These are phyloP conservation scores for Coniochaeta sp. DNA, from an alignment of 2,329 filamentous ascomycete genomes.

Conservation along the genomic window DNA sequence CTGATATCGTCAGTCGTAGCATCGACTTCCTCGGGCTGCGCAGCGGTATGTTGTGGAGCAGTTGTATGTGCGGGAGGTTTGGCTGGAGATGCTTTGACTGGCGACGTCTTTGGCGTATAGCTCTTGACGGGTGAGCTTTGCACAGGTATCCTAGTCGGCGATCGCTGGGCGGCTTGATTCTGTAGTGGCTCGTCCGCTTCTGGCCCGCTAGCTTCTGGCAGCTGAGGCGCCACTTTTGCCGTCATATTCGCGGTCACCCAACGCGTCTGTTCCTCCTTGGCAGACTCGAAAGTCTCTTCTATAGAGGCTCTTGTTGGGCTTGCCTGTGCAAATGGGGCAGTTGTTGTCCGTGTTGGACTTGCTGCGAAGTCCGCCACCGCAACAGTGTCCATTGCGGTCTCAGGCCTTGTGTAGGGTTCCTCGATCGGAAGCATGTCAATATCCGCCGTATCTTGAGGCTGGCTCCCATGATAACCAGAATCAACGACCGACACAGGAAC, in stretches of 20 bases:
- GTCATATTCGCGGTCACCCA: conserved; percentile 11
- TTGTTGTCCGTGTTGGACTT: conserved; percentile 5
- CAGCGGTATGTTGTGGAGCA: conserved; percentile 2
- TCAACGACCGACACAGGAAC: conserved; percentile 38
- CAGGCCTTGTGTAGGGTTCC: neutral
- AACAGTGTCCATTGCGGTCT: conserved; percentile 4
- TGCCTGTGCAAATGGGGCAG: conserved; percentile 8
- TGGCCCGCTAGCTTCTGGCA: neutral
- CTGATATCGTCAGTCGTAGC: conserved; percentile 16
- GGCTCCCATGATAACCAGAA: conserved; percentile 67
- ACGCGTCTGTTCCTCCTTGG: conserved; percentile 34
- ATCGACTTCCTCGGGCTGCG: conserved; percentile 6
- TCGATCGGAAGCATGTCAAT: conserved; percentile 13
- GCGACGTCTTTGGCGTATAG: conserved; percentile 17
- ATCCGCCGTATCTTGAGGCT: conserved; percentile 44
- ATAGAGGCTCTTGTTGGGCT: conserved; percentile 22
- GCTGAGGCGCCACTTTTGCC: neutral
- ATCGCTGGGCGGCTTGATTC: neutral
- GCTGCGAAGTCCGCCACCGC: conserved; percentile 7
- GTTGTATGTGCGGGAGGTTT: conserved; percentile 3
- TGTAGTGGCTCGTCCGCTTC: neutral
- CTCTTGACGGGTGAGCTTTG: conserved; percentile 13
- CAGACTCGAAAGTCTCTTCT: conserved; percentile 32
- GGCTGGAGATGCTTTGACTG: conserved; percentile 14
- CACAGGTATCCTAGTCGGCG: conserved; percentile 9